Percentiles rank a stretch among this genome's conserved stretches.
Conservation (phyloP, 2,329 filamentous ascomycete species). For the Xylariales sp. region DNA sequence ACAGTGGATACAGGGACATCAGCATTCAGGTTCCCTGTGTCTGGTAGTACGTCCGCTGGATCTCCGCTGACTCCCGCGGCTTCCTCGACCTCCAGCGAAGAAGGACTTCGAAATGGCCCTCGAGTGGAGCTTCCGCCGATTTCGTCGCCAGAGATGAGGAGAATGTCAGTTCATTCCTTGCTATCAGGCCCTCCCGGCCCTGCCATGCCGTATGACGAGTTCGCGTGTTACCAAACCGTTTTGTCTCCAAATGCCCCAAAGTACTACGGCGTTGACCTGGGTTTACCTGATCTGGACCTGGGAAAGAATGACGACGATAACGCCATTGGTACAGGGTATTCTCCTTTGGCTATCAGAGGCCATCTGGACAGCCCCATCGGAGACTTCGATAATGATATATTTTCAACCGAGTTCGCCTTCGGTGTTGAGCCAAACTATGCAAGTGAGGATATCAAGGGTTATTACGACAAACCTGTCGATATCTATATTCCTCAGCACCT, state of each 20-base stretch:
- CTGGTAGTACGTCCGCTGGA: conserved; percentile 22
- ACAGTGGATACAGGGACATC: conserved; percentile 22
- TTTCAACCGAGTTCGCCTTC: conserved; percentile 41
- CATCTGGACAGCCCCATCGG: conserved; percentile 23
- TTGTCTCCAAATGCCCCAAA: conserved; percentile 30
- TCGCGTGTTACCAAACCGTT: conserved; percentile 18
- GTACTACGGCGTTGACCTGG: conserved; percentile 68
- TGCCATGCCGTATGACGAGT: conserved; percentile 18
- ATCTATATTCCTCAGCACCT: conserved; percentile 50
- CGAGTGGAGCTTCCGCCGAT: conserved; percentile 16
- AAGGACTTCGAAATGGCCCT: conserved; percentile 24
- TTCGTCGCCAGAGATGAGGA: conserved; percentile 22
- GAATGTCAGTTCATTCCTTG: conserved; percentile 63
- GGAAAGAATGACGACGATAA: conserved; percentile 66
- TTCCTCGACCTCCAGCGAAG: conserved; percentile 33
- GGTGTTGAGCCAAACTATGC: conserved; percentile 42
- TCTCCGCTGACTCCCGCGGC: conserved; percentile 37
- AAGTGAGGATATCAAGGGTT: conserved; percentile 56
- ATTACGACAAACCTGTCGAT: conserved; percentile 65
- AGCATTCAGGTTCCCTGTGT: conserved; percentile 19
- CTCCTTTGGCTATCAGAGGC: conserved; percentile 25
- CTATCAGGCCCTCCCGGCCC: conserved; percentile 46
- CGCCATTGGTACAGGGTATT: conserved; percentile 48
- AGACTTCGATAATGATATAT: conserved; percentile 28
- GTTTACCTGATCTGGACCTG: conserved; percentile 64